Conservation (phyloP, 75 land plant genomes). For the Cryptomeria japonica region DNA sequence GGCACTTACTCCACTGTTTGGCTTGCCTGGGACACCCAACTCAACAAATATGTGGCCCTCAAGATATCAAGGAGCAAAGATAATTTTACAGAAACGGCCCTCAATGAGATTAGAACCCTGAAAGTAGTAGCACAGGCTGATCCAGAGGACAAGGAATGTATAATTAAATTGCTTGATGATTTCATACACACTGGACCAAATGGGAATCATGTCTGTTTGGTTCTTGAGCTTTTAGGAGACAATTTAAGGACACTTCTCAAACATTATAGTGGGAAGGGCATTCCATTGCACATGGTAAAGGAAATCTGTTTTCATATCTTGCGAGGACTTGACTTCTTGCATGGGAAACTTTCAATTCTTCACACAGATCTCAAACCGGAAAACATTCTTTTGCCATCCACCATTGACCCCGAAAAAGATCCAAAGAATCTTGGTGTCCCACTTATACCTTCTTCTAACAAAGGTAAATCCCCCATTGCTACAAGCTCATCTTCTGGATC, state of each 20-base stretch:
- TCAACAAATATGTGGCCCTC: constrained; percentile 66
- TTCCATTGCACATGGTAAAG: constrained; percentile 76
- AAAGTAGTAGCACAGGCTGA: constrained; percentile 68
- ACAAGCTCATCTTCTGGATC: constrained; percentile 14
- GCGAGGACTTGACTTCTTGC: constrained; percentile 77
- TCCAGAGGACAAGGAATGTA: constrained; percentile 55
- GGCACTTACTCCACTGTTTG: no score
- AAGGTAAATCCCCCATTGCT: constrained; percentile 14
- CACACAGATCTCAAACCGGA: constrained; percentile 96
- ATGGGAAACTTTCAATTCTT: constrained; percentile 74
- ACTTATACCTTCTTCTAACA: no score
- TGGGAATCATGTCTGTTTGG: constrained; percentile 92
- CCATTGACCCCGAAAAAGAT: constrained; percentile 62
- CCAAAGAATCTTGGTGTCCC: constrained; percentile 45
- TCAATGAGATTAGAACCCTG: constrained; percentile 76
- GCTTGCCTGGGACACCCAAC: no score
- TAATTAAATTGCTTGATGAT: constrained; percentile 81
- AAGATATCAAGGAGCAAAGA: constrained; percentile 87
- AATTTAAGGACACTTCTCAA: constrained; percentile 76
- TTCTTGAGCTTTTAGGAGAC: constrained; percentile 88
- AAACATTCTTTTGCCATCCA: constrained; percentile 66
- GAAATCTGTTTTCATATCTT: constrained; percentile 62
- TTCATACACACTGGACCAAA: constrained; percentile 80
- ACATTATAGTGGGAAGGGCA: constrained; percentile 61
- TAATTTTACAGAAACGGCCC: constrained; percentile 75